Percentiles rank a stretch among this genome's conserved stretches.
These are phyloP conservation scores for Penicillium odoratum DNA, from an alignment of 495 filamentous ascomycete species.

Conservation along the genomic window DNA sequence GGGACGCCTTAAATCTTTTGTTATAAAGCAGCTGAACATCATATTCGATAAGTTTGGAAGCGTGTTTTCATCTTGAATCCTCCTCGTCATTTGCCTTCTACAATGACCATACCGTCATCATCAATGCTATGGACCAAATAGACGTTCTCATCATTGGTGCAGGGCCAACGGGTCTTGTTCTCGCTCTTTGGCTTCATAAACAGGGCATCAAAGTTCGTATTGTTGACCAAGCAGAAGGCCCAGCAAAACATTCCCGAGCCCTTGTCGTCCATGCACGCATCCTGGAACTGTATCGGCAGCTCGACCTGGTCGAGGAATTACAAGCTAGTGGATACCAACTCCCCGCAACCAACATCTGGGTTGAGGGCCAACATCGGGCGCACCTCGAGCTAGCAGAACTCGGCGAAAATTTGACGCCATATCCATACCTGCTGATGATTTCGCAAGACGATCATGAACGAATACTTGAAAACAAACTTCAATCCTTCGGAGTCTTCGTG, in stretches of 20 bases:
- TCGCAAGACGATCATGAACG: constrained; percentile 40
- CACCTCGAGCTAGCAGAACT: constrained; percentile 27
- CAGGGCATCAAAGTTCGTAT: constrained; percentile 37
- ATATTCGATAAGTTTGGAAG: too few species aligned
- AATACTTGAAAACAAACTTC: constrained; percentile 34
- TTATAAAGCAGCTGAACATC: neutral
- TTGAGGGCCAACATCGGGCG: constrained; percentile 22
- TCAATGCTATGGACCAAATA: constrained; percentile 18
- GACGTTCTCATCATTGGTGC: constrained; percentile 45
- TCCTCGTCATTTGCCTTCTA: too few species aligned
- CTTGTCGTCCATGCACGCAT: constrained; percentile 43
- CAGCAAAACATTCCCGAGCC: constrained; percentile 35
- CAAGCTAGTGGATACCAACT: constrained; percentile 33
- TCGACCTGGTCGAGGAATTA: constrained; percentile 37
- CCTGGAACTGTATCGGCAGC: constrained; percentile 42
- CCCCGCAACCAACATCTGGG: constrained; percentile 39
- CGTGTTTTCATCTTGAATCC: too few species aligned
- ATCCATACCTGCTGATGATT: constrained; percentile 32
- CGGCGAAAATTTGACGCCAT: constrained; percentile 33
- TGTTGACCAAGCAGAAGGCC: constrained; percentile 32
- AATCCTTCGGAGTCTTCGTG: constrained; percentile 31
- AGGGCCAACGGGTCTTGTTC: constrained; percentile 43
- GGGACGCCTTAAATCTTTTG: neutral
- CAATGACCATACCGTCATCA: neutral
- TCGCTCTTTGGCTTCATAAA: constrained; percentile 39